phyloP scores from a whole-genome alignment of 225 moss, liverwort and hornwort genomes.

The Asterella californica region DNA sequence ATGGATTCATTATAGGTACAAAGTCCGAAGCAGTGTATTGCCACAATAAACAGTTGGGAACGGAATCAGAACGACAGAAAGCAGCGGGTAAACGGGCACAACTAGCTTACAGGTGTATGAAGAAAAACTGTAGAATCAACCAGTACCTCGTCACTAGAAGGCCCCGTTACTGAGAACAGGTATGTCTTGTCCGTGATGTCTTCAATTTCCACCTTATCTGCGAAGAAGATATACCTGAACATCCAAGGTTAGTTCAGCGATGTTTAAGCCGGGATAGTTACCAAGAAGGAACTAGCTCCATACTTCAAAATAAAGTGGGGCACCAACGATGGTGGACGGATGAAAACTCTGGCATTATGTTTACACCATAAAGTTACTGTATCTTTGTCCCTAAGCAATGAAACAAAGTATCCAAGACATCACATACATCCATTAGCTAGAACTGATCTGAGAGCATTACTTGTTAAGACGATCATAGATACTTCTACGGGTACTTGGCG shows the following conservation, averaged over 20 bases:
- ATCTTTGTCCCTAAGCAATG: neutral
- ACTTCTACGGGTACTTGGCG: conserved; percentile 59
- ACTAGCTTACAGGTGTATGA: neutral
- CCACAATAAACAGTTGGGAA: neutral
- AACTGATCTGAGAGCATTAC: conserved; percentile 32
- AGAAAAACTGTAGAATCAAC: neutral
- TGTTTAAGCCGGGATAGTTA: neutral
- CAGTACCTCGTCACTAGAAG: conserved; percentile 70
- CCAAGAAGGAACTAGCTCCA: neutral
- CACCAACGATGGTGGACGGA: neutral
- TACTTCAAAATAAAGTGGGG: neutral
- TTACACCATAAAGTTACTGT: neutral
- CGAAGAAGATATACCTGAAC: conserved; percentile 88
- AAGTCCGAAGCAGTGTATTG: neutral
- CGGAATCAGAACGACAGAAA: neutral
- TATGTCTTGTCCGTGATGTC: conserved; percentile 88
- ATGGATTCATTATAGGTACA: neutral
- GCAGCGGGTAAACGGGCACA: neutral
- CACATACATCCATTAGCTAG: conserved; percentile 18
- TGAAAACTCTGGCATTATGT: neutral
- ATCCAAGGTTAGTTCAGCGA: neutral
- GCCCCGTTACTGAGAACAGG: conserved; percentile 78
- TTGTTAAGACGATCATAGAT: conserved; percentile 72
- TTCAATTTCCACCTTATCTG: conserved; percentile 91
- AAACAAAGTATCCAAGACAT: conserved; percentile 20